Evolutionary conservation across 2,329 filamentous ascomycete species (phyloP), one percentile per base, ranked within the genome.

Genomic region (Aspergillus quadricinctus): DNA sequence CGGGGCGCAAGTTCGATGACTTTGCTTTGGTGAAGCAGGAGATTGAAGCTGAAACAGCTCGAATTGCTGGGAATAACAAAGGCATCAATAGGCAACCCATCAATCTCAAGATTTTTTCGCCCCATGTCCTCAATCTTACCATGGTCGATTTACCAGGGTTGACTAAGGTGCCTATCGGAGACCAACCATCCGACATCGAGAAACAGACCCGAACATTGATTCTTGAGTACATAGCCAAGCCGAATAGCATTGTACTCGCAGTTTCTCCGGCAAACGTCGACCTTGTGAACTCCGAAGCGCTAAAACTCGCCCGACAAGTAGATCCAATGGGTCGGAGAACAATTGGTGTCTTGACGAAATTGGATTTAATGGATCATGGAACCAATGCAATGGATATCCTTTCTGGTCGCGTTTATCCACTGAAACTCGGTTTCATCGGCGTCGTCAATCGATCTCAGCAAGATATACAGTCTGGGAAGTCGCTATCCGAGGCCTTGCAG

Each of bases 261-360:
- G 94, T 99, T 25, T 97, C 94, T 11, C 93, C 94, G 19, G 94
- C 94, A 53, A 99, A 99, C 69, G 93, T 97, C 69, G 94, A 99
- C 72, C 87, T 99, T 67, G 94, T 97, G 72, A 99, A 99, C 75
- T 99, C 94, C 7, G 94, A 99, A 75, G 92, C 94, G 7, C 79
- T 99, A 66, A 99, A 99, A 77, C 87, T 99, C 59, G 94, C 94
- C 58, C 88, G 94, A 53, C 91, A 99, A 85, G 94, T 99, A 54
- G 94, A 99, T 75, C 89, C 94, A 2, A 87, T 96, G 74, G 94
- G 94, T 61, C 87, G 90, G 74, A 86, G 94, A 72, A 99, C 94
- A 21, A 97, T 99, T 70, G 94, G 94, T 69, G 93, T 99, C 56
- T 82, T 99, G 58, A 97, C 94, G 58, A 99, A 99, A 78, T 81